phyloP scores from a whole-genome alignment of 352 stramenopile species.

The Phytophthora pini region DNA sequence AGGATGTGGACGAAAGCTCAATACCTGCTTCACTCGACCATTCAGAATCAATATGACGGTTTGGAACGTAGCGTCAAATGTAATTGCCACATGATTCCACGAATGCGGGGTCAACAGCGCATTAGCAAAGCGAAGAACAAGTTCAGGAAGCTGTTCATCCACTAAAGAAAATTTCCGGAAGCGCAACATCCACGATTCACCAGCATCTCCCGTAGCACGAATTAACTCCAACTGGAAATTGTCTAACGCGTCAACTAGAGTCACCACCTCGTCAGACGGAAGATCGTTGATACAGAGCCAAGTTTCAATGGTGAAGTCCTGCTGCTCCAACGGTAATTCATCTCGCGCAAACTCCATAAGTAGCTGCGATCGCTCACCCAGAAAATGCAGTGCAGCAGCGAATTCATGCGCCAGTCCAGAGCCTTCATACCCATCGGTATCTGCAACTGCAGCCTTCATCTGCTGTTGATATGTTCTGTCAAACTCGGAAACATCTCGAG shows the following conservation, averaged over 20 bases:
- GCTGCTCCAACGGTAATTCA: slow-evolving; percentile 21
- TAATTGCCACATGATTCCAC: slow-evolving; percentile 44
- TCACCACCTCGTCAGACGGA: slow-evolving; percentile 26
- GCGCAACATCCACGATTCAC: slow-evolving; percentile 28
- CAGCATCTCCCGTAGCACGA: neutral
- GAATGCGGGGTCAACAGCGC: slow-evolving; percentile 8
- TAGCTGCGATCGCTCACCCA: slow-evolving; percentile 27
- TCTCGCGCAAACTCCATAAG: slow-evolving; percentile 26
- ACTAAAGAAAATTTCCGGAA: slow-evolving; percentile 42
- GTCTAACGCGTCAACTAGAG: slow-evolving; percentile 41
- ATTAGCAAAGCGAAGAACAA: slow-evolving; percentile 31
- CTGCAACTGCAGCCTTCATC: slow-evolving; percentile 6
- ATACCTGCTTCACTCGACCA: slow-evolving; percentile 27
- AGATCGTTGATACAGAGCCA: slow-evolving; percentile 45
- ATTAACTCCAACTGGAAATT: slow-evolving; percentile 43
- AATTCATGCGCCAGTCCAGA: slow-evolving; percentile 19
- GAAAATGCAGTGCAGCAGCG: slow-evolving; percentile 35
- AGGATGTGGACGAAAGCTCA: slow-evolving; percentile 15
- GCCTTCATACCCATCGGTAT: neutral
- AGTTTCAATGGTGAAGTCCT: slow-evolving; percentile 50
- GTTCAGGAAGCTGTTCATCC: slow-evolving; percentile 27
- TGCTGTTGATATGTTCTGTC: slow-evolving; percentile 12
- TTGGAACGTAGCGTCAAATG: slow-evolving; percentile 26
- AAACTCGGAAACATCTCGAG: slow-evolving; percentile 17
- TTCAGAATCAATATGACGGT: slow-evolving; percentile 39